Evolutionary conservation across 78 protist genomes (phyloP).

Genomic region (Dictyostelium discoideum): dicty_2.7 NC_007088.5:954501-955000

Average conservation of each 20-base stretch:
- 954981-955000: background rate
- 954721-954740: background rate
- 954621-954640: background rate
- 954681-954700: background rate
- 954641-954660: background rate
- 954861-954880: background rate
- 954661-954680: background rate
- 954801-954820: background rate
- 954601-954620: background rate
- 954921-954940: too few species aligned
- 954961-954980: too few species aligned
- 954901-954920: background rate
- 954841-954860: background rate
- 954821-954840: background rate
- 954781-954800: background rate
- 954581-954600: background rate
- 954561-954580: too few species aligned
- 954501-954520: background rate
- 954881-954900: too few species aligned
- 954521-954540: background rate
- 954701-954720: background rate
- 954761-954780: background rate
- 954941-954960: too few species aligned
- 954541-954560: background rate
- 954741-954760: background rate